Evolutionary conservation across 768 basidiomycete genomes (phyloP).

Genomic region (Lyophyllum semitale): DNA sequence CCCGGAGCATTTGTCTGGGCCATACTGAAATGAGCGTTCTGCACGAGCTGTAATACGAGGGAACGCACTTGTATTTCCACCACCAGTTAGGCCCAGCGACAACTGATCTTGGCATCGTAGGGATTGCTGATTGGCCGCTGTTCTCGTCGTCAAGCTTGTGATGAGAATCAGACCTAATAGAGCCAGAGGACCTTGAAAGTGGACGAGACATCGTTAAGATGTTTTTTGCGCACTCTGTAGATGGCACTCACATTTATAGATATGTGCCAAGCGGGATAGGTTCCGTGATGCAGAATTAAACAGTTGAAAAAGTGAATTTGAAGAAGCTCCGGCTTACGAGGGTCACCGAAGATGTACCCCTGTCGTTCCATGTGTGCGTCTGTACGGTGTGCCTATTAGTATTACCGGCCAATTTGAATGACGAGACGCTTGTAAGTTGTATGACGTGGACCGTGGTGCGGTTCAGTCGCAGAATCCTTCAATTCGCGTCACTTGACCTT

Average conservation of each 20-base stretch:
- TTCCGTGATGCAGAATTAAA: neutral
- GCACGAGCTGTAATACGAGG: neutral
- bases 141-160: neutral
- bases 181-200: neutral
- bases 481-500: slow-evolving; percentile 5
- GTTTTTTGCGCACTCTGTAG: neutral
- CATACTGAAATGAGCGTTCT: neutral
- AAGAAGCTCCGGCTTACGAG: neutral
- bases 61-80: slow-evolving; percentile 29
- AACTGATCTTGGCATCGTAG: neutral
- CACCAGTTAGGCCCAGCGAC: slow-evolving; percentile 18
- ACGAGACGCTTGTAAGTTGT: neutral
- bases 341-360: neutral
- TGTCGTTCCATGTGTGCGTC: neutral
- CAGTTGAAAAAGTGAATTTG: no score
- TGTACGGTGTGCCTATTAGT: neutral
- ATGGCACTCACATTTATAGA: slow-evolving; percentile 1
- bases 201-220: neutral
- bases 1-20: slow-evolving; percentile 30
- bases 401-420: neutral
- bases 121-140: neutral
- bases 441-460: no score
- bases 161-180: neutral
- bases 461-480: neutral
- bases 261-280: neutral